These are phyloP conservation scores for Rhizopogon roseolus DNA, from an alignment of 768 basidiomycete species.

Conservation along the genomic window DNA sequence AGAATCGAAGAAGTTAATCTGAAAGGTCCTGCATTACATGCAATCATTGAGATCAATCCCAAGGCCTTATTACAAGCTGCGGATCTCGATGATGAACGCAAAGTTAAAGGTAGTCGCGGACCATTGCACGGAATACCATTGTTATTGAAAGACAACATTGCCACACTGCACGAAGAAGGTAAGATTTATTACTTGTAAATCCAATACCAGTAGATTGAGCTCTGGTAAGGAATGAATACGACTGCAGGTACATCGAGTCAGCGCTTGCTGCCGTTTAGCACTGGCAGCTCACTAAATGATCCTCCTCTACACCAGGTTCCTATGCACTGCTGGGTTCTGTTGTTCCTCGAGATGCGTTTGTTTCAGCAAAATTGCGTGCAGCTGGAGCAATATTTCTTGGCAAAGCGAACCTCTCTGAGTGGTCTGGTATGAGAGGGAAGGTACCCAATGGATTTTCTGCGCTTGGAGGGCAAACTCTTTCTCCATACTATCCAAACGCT, in stretches of 20 bases:
- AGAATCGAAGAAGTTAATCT: slow-evolving; percentile 68
- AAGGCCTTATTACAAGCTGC: slow-evolving; percentile 50
- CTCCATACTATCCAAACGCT: slow-evolving; percentile 41
- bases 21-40: slow-evolving; percentile 50
- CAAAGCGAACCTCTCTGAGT: slow-evolving; percentile 50
- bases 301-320: slow-evolving; percentile 12
- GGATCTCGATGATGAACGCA: slow-evolving; percentile 41
- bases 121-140: slow-evolving; percentile 49
- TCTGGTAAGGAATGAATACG: slow-evolving; percentile 26
- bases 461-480: slow-evolving; percentile 42
- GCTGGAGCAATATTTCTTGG: slow-evolving; percentile 24
- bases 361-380: slow-evolving; percentile 15
- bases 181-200: background rate
- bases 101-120: slow-evolving; percentile 35
- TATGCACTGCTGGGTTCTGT: slow-evolving; percentile 24
- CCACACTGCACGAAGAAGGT: slow-evolving; percentile 15
- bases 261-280: background rate
- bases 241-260: slow-evolving; percentile 28
- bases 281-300: background rate
- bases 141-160: slow-evolving; percentile 39
- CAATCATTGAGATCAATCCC: slow-evolving; percentile 54
- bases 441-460: slow-evolving; percentile 47
- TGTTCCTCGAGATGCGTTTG: slow-evolving; percentile 23
- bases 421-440: slow-evolving; percentile 38
- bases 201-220: background rate